phyloP scores from a whole-genome alignment of 169 alveolate genomes.

The Plasmodium vinckei region DNA sequence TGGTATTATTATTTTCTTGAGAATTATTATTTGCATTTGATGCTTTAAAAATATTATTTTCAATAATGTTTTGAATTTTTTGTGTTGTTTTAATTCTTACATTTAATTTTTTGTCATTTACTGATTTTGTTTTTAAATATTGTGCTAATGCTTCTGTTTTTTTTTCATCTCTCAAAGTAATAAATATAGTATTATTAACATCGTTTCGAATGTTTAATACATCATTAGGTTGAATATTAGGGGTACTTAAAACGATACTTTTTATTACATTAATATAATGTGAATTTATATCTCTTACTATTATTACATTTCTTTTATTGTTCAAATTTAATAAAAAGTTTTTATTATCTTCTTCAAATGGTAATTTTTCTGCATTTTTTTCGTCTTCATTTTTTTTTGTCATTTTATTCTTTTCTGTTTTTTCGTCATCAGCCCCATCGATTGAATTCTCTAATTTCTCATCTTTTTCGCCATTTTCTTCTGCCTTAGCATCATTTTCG shows the following conservation, averaged over 20 bases:
- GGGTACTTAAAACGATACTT: conserved; percentile 32
- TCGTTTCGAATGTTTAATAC: conserved; percentile 54
- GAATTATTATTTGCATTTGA: background rate
- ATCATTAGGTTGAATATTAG: conserved; percentile 50
- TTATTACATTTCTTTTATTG: conserved; percentile 60
- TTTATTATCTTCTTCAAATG: conserved; percentile 64
- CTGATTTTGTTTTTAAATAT: conserved; percentile 63
- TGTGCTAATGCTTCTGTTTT: conserved; percentile 70
- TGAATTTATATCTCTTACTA: conserved; percentile 60
- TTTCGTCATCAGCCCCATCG: background rate
- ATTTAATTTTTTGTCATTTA: conserved; percentile 58
- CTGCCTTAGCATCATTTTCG: background rate
- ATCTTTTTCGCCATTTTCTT: background rate
- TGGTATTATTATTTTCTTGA: background rate
- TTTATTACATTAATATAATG: conserved; percentile 55
- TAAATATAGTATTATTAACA: conserved; percentile 71
- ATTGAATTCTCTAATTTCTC: background rate
- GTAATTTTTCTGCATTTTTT: background rate
- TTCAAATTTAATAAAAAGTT: conserved; percentile 59
- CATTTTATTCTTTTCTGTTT: background rate
- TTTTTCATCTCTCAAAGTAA: conserved; percentile 68
- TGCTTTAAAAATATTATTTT: conserved; percentile 56
- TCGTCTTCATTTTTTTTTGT: background rate
- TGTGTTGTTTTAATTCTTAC: conserved; percentile 70
- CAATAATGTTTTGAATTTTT: conserved; percentile 63